Percentiles rank a stretch among this genome's conserved stretches.
Evolutionary conservation across 768 basidiomycete genomes (phyloP).

Genomic region (Russula sp.): DNA sequence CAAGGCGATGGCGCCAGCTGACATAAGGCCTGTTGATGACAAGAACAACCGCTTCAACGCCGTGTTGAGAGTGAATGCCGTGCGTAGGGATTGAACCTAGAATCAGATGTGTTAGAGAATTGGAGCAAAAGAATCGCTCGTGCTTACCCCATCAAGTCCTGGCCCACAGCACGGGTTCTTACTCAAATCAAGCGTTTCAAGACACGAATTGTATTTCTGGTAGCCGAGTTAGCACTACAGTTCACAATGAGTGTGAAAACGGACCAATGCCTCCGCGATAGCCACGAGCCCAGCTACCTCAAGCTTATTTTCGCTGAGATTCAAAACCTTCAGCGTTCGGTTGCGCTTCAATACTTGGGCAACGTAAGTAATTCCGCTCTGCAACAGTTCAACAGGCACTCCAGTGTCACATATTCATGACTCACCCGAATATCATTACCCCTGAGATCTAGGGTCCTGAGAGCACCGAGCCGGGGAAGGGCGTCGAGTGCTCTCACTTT

Average conservation of each 20-base stretch:
- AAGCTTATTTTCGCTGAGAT: slow-evolving; percentile 90
- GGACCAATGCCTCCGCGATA: slow-evolving; percentile 84
- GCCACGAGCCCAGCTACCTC: slow-evolving; percentile 72
- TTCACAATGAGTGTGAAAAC: slow-evolving; percentile 24
- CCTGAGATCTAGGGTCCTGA: slow-evolving; percentile 85
- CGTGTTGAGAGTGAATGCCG: slow-evolving; percentile 87
- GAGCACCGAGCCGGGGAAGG: slow-evolving; percentile 74
- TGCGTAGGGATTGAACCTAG: slow-evolving; percentile 80
- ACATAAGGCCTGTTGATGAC: slow-evolving; percentile 70
- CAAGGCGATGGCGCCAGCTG: slow-evolving; percentile 84
- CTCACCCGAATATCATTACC: slow-evolving; percentile 88
- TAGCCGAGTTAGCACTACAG: background rate
- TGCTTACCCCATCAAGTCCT: slow-evolving; percentile 77
- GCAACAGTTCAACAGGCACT: slow-evolving; percentile 2
- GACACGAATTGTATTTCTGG: slow-evolving; percentile 88
- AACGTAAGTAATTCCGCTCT: slow-evolving; percentile 80
- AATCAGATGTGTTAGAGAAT: background rate
- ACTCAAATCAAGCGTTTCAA: slow-evolving; percentile 91
- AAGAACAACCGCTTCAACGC: slow-evolving; percentile 90
- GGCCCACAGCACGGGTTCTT: slow-evolving; percentile 93
- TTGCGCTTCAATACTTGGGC: slow-evolving; percentile 96
- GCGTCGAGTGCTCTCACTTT: slow-evolving; percentile 88
- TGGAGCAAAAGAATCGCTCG: background rate
- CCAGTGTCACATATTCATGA: slow-evolving; percentile 13
- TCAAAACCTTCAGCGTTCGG: slow-evolving; percentile 87